A percentile compares a stretch with the other conserved stretches of the same genome.
Conservation (phyloP, 1,284 basidiomycete genomes). For the Rhizoctonia solani region DNA sequence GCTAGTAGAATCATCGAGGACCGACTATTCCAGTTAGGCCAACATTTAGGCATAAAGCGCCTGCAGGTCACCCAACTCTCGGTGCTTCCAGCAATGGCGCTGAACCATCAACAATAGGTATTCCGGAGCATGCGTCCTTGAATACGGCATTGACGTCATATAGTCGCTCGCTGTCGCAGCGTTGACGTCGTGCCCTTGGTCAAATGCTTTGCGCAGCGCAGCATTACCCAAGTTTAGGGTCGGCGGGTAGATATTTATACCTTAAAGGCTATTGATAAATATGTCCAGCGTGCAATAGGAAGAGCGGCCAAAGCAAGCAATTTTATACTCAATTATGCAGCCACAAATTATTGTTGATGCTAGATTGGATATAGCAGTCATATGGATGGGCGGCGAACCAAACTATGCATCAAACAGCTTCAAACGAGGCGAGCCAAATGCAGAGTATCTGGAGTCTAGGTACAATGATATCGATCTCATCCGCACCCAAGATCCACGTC, state of each 20-base stretch:
- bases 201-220: not conserved
- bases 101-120: not conserved
- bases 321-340: not conserved
- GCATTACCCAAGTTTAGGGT: not conserved
- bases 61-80: not conserved
- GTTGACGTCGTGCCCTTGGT: not conserved
- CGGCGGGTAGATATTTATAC: not conserved
- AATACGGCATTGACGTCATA: not conserved
- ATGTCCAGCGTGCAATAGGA: not conserved
- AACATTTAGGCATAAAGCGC: not conserved
- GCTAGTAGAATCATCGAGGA: not conserved
- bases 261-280: not conserved
- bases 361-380: not conserved
- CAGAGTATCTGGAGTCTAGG: not conserved
- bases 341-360: not conserved
- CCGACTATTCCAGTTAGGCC: not conserved
- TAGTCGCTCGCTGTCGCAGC: not conserved
- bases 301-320: not conserved
- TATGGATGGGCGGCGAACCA: not conserved
- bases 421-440: not conserved
- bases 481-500: not conserved
- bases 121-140: not conserved
- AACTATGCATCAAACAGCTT: not conserved
- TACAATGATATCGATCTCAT: not conserved
- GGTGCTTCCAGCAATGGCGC: not conserved